Conservation (phyloP, 75 land plant genomes). For the Pinus tabuliformis region DNA sequence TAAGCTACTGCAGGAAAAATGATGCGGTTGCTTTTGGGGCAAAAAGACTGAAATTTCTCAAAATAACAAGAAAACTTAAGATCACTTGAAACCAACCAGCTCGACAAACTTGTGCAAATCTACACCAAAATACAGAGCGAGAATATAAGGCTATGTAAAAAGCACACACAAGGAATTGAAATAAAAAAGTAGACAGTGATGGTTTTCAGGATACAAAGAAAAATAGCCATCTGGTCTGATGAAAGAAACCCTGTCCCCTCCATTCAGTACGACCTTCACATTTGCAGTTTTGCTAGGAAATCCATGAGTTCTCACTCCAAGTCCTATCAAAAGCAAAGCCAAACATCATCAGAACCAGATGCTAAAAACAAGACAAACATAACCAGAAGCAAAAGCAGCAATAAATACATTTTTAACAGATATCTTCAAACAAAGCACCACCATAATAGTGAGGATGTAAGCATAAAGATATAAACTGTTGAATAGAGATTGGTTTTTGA, state of each 20-base stretch:
- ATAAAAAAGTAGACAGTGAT: background rate
- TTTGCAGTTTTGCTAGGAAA: conserved; percentile 59
- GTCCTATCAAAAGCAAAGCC: conserved; percentile 24
- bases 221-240: conserved; percentile 88
- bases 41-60: background rate
- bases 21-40: no score
- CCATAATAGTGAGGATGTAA: background rate
- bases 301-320: conserved; percentile 39
- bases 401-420: background rate
- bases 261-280: conserved; percentile 83
- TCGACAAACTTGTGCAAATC: background rate
- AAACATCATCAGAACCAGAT: background rate
- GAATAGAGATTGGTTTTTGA: background rate
- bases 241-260: conserved; percentile 77
- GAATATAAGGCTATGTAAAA: background rate
- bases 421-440: background rate
- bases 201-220: conserved; percentile 76
- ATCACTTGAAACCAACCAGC: background rate
- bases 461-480: background rate
- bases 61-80: background rate
- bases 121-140: background rate
- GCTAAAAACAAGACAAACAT: background rate
- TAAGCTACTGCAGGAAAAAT: no score
- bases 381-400: background rate
- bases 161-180: background rate